A percentile compares a stretch with the other conserved stretches of the same genome.
Evolutionary conservation across 495 filamentous ascomycete genomes (phyloP).

Genomic region (Penicillium herquei): DNA sequence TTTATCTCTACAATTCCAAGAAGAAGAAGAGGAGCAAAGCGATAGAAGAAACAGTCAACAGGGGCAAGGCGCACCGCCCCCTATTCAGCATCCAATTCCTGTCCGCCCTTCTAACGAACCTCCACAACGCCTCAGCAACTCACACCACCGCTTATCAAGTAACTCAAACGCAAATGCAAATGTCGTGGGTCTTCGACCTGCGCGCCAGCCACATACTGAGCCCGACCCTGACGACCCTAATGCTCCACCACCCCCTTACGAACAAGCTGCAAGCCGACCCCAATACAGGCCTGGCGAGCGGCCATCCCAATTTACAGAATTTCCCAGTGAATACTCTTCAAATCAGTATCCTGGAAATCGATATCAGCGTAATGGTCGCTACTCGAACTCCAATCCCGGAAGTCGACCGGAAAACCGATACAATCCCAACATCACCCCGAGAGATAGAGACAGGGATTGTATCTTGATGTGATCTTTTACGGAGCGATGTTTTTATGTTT

Average conservation of each 20-base stretch:
- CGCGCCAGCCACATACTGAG: conserved; percentile 19
- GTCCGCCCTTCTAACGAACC: conserved; percentile 9
- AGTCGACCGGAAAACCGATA: conserved; percentile 21
- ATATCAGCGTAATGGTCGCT: conserved; percentile 17
- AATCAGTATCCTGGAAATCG: conserved; percentile 15
- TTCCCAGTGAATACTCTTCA: conserved; percentile 28
- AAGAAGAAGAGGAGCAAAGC: conserved; percentile 31
- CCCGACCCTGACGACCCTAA: conserved; percentile 43
- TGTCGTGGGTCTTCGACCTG: neutral
- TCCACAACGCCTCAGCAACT: conserved; percentile 16
- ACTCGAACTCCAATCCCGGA: conserved; percentile 11
- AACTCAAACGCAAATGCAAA: conserved; percentile 29
- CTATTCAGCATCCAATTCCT: neutral
- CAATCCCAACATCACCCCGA: conserved; percentile 11
- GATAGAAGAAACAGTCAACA: conserved; percentile 9
- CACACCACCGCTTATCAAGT: conserved; percentile 20
- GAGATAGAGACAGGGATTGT: conserved; percentile 40
- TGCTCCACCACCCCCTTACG: conserved; percentile 75
- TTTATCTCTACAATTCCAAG: conserved; percentile 46
- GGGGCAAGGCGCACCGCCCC: neutral
- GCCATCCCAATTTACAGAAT: conserved; percentile 41
- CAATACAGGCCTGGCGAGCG: conserved; percentile 62
- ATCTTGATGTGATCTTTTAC: conserved; percentile 41
- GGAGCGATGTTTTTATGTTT: neutral
- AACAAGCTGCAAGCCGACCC: conserved; percentile 66